A percentile compares a stretch with the other conserved stretches of the same genome.
Conservation (phyloP, 306 rosid genomes). For the Prunus fruticosa region DNA sequence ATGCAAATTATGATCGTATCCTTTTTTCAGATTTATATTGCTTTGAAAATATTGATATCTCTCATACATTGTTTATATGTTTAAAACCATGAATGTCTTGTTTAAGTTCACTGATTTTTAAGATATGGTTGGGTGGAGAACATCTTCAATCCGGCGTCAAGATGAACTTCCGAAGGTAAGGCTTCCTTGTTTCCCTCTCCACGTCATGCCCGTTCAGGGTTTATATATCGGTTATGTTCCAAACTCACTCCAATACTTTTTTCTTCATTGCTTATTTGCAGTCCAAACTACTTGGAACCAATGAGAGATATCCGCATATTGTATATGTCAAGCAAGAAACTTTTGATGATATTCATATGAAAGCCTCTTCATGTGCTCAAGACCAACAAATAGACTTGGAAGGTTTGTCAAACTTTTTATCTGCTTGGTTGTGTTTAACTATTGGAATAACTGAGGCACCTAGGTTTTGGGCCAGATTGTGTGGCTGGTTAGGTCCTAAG, state of each 20-base stretch:
- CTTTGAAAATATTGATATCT: neutral
- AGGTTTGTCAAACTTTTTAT: conserved; percentile 42
- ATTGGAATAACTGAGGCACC: neutral
- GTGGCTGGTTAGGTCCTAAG: neutral
- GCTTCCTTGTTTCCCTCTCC: conserved; percentile 17
- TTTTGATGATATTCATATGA: conserved; percentile 19
- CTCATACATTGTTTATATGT: neutral
- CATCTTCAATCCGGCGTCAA: conserved; percentile 96
- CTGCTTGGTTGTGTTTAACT: neutral
- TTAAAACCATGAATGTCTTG: conserved; percentile 6
- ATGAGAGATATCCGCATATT: conserved; percentile 77
- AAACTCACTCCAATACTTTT: conserved; percentile 5
- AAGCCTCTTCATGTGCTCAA: conserved; percentile 31
- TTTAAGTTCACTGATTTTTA: conserved; percentile 47
- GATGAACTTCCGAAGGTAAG: conserved; percentile 90
- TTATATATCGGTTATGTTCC: conserved; percentile 11
- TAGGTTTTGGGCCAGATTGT: neutral
- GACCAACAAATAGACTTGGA: conserved; percentile 52
- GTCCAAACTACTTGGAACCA: conserved; percentile 64
- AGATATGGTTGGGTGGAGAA: conserved; percentile 99
- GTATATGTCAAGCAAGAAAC: conserved; percentile 53
- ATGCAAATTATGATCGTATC: conserved; percentile 93
- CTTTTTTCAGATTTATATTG: conserved; percentile 27
- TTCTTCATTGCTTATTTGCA: conserved; percentile 31
- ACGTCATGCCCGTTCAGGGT: conserved; percentile 12